phyloP scores from a whole-genome alignment of 768 basidiomycete genomes.

The Termitomyces sp. region DNA sequence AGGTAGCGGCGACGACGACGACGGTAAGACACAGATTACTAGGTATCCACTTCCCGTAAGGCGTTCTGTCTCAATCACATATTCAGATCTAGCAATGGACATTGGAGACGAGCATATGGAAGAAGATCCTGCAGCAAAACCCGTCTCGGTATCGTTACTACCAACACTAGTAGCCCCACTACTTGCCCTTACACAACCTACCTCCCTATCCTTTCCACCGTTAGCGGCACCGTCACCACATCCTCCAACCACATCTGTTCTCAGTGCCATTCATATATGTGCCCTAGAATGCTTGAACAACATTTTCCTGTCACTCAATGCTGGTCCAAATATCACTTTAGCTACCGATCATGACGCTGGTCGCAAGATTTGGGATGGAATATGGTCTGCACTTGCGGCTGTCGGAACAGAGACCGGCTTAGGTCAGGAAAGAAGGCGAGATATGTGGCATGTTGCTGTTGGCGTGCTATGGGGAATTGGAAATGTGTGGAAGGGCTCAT shows the following conservation, averaged over 20 bases:
- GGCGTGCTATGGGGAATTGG: slow-evolving; percentile 90
- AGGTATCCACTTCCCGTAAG: background rate
- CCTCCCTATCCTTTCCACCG: slow-evolving; percentile 78
- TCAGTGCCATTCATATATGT: slow-evolving; percentile 78
- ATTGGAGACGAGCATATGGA: slow-evolving; percentile 28
- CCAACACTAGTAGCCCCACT: slow-evolving; percentile 63
- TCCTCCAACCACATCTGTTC: slow-evolving; percentile 83
- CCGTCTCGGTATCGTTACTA: slow-evolving; percentile 38
- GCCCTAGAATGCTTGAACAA: slow-evolving; percentile 91
- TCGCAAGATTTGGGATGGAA: slow-evolving; percentile 50
- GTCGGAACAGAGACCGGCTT: slow-evolving; percentile 54
- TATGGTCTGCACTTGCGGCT: slow-evolving; percentile 57
- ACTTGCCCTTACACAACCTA: slow-evolving; percentile 66
- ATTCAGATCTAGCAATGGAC: slow-evolving; percentile 13
- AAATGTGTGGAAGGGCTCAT: slow-evolving; percentile 59
- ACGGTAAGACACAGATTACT: background rate
- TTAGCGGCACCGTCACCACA: slow-evolving; percentile 63
- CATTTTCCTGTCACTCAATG: slow-evolving; percentile 69
- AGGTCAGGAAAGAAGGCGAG: slow-evolving; percentile 63
- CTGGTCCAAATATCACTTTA: slow-evolving; percentile 34
- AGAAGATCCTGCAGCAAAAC: slow-evolving; percentile 32
- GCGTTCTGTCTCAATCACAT: background rate
- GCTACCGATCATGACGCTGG: slow-evolving; percentile 44
- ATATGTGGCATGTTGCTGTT: slow-evolving; percentile 74
- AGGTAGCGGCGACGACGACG: slow-evolving; percentile 25